phyloP scores from a whole-genome alignment of 805 yeast species.

The Lipomyces starkeyi region DNA sequence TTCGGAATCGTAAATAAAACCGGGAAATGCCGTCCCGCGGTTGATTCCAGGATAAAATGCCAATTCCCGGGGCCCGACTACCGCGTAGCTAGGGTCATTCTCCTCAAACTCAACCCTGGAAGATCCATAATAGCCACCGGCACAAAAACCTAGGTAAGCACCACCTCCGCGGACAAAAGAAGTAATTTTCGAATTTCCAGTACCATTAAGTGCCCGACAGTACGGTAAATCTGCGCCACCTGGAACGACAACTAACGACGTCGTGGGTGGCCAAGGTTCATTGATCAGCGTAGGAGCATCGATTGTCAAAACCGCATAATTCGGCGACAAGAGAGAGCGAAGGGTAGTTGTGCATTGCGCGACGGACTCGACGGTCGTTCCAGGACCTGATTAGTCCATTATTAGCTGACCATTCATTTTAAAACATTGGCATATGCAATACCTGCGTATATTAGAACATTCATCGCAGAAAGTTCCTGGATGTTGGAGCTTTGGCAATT shows the following conservation, averaged over 20 bases:
- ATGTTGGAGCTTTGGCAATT: not conserved
- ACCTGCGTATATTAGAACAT: conserved; percentile 73
- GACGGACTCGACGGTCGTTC: conserved; percentile 86
- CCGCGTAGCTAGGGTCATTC: conserved; percentile 70
- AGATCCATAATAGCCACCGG: conserved; percentile 91
- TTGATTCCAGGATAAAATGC: conserved; percentile 81
- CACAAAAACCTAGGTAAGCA: conserved; percentile 82
- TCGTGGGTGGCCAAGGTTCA: conserved; percentile 89
- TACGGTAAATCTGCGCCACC: conserved; percentile 97
- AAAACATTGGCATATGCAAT: conserved; percentile 22
- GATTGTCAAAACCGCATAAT: conserved; percentile 82
- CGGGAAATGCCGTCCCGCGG: conserved; percentile 80
- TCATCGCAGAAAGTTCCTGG: conserved; percentile 52
- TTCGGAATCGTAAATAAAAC: conserved; percentile 80
- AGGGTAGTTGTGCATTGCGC: conserved; percentile 81
- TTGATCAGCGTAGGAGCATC: conserved; percentile 64
- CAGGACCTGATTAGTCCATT: conserved; percentile 57
- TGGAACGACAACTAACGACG: conserved; percentile 82
- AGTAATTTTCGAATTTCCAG: conserved; percentile 63
- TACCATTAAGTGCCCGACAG: conserved; percentile 73
- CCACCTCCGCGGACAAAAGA: conserved; percentile 83
- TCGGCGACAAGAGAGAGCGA: conserved; percentile 75
- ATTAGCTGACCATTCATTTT: not conserved
- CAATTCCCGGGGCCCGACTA: conserved; percentile 83
- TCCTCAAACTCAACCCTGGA: conserved; percentile 80